Conservation (phyloP, 1,284 basidiomycete species). For the Tremellales sp. region DNA sequence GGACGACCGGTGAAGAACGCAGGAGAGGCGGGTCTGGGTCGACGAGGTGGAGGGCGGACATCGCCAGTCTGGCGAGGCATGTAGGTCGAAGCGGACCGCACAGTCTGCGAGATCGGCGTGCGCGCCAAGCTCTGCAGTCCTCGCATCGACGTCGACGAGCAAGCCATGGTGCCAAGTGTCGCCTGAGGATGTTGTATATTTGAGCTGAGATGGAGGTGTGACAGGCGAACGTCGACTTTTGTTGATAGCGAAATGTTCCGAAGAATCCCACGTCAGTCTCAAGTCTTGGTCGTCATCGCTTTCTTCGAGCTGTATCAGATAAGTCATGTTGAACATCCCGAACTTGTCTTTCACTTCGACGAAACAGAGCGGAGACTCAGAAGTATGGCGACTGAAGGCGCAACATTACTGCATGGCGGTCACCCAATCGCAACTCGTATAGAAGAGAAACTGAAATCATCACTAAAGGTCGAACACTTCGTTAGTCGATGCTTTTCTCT, state of each 20-base stretch:
- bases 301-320: not conserved
- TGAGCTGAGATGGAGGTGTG: not conserved
- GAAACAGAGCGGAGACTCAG: too few relatives aligned
- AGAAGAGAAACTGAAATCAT: constrained; percentile 27
- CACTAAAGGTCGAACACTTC: constrained; percentile 25
- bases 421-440: constrained; percentile 16
- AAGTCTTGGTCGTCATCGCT: not conserved
- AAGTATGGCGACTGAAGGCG: too few relatives aligned
- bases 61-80: constrained; percentile 6
- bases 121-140: constrained; percentile 5
- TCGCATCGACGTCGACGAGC: constrained; percentile 11
- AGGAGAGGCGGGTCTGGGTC: constrained; percentile 55
- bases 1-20: constrained; percentile 86
- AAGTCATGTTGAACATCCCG: not conserved
- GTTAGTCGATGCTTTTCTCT: constrained; percentile 10
- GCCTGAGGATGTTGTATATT: not conserved
- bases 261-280: too few relatives aligned
- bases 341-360: not conserved
- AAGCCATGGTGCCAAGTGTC: constrained; percentile 6
- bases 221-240: not conserved
- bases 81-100: constrained; percentile 11
- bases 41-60: constrained; percentile 5
- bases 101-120: not conserved
- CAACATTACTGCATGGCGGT: constrained; percentile 7
- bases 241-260: too few relatives aligned